These are phyloP conservation scores for Pichia nanzhaoensis DNA, from an alignment of 805 yeast genomes.

Conservation along the genomic window DNA sequence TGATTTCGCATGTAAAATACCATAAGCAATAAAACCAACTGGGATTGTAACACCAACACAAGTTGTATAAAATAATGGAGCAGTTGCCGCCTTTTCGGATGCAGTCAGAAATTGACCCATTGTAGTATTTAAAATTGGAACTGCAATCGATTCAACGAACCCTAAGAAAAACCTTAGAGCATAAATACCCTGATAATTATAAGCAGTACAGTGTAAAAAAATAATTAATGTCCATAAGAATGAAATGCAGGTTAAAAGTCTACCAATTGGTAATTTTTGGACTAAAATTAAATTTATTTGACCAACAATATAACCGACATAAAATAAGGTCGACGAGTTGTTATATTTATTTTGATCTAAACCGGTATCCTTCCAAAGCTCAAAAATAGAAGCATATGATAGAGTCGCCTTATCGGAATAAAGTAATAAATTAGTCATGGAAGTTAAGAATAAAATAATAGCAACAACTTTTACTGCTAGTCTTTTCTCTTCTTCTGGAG, in stretches of 20 bases:
- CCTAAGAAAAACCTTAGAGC: conserved; percentile 47
- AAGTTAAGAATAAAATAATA: conserved; percentile 22
- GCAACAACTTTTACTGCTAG: conserved; percentile 17
- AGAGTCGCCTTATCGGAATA: conserved; percentile 39
- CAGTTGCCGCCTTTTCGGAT: conserved; percentile 39
- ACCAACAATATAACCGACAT: conserved; percentile 44
- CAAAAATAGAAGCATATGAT: conserved; percentile 36
- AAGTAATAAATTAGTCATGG: conserved; percentile 22
- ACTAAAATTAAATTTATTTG: conserved; percentile 38
- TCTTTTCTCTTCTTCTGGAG: conserved; percentile 18
- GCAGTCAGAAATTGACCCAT: conserved; percentile 44
- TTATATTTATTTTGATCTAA: conserved; percentile 38
- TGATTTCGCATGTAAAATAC: conserved; percentile 26
- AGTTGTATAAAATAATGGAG: conserved; percentile 47
- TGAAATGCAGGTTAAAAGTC: conserved; percentile 32
- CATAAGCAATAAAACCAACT: conserved; percentile 34
- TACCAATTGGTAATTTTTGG: conserved; percentile 39
- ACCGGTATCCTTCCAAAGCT: conserved; percentile 40
- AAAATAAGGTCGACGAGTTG: conserved; percentile 45
- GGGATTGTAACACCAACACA: conserved; percentile 44
- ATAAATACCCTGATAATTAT: conserved; percentile 39
- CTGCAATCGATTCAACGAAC: conserved; percentile 38
- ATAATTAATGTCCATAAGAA: conserved; percentile 41
- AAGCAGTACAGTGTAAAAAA: conserved; percentile 41
- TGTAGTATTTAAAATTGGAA: conserved; percentile 40